A percentile compares a stretch with the other conserved stretches of the same genome.
phyloP scores from a whole-genome alignment of 2,329 filamentous ascomycete genomes.

The Thermoascus crustaceus region DNA sequence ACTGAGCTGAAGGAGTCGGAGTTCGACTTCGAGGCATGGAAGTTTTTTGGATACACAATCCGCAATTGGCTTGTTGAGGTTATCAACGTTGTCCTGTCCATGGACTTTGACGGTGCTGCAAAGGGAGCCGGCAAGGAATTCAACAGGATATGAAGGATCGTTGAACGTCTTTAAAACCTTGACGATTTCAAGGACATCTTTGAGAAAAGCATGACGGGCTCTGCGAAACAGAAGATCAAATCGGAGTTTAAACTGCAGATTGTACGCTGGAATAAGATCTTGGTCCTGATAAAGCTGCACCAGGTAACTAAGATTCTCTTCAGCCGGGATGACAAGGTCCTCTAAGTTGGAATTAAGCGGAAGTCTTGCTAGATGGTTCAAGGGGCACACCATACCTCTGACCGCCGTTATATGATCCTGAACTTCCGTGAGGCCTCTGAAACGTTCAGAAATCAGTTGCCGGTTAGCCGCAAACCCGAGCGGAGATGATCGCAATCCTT shows the following conservation, averaged over 20 bases:
- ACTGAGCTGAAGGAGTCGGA: conserved; percentile 14
- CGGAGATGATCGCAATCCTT: conserved; percentile 16
- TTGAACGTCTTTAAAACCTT: conserved; percentile 8
- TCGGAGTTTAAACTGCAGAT: conserved; percentile 15
- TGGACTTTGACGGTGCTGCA: conserved; percentile 9
- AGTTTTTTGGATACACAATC: conserved; percentile 6
- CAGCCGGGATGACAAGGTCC: conserved; percentile 11
- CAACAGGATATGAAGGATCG: conserved; percentile 15
- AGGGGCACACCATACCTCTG: too few relatives aligned
- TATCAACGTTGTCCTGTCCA: conserved; percentile 7
- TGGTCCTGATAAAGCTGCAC: conserved; percentile 8
- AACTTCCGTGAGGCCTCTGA: conserved; percentile 12
- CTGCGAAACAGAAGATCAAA: conserved; percentile 16
- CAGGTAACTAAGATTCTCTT: conserved; percentile 9
- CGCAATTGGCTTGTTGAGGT: conserved; percentile 9
- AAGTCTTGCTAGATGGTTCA: too few relatives aligned
- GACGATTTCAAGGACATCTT: conserved; percentile 14
- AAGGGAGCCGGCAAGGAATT: conserved; percentile 12
- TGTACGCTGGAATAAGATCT: conserved; percentile 18
- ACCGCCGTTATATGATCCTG: conserved; percentile 11
- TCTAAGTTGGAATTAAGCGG: conserved; percentile 5
- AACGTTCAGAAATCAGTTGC: conserved; percentile 13
- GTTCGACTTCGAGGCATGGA: conserved; percentile 17
- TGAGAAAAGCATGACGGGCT: conserved; percentile 11
- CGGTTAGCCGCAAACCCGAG: conserved; percentile 15